A percentile compares a stretch with the other conserved stretches of the same genome.
Evolutionary conservation across 164 flowering plant genomes (phyloP).

Genomic region (Brasenia schreberi): DNA sequence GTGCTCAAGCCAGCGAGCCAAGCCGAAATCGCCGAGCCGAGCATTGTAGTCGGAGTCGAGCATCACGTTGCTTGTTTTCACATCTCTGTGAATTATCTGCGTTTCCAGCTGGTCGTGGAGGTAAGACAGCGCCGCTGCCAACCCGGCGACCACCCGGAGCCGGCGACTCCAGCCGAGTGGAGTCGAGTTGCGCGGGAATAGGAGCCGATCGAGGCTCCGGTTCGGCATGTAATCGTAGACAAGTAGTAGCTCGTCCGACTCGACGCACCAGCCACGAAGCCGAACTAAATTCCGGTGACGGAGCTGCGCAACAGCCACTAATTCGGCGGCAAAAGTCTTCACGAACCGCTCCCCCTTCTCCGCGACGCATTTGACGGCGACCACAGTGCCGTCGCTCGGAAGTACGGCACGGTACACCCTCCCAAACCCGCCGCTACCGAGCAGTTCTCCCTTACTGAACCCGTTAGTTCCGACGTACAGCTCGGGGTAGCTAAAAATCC

Average conservation of each 20-base stretch:
- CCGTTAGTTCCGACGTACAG: constrained; percentile 86
- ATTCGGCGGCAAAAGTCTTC: constrained; percentile 79
- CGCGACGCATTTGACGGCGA: constrained; percentile 78
- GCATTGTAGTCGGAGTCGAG: constrained; percentile 76
- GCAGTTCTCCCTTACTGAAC: constrained; percentile 46
- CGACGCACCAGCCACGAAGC: constrained; percentile 85
- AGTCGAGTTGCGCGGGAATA: constrained; percentile 24
- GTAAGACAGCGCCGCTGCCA: constrained; percentile 72
- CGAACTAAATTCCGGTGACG: constrained; percentile 86
- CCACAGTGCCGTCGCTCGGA: constrained; percentile 82
- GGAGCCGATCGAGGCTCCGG: constrained; percentile 71
- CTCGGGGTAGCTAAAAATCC: constrained; percentile 76
- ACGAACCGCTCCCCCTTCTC: constrained; percentile 66
- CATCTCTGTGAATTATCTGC: constrained; percentile 87
- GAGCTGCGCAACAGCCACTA: constrained; percentile 81
- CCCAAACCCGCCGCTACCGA: constrained; percentile 92
- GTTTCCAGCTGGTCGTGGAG: constrained; percentile 88
- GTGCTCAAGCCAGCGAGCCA: constrained; percentile 89
- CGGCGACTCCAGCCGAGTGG: constrained; percentile 51
- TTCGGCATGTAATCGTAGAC: constrained; percentile 96
- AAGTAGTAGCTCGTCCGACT: constrained; percentile 57
- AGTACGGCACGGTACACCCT: constrained; percentile 64
- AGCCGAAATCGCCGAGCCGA: constrained; percentile 86
- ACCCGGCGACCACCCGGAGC: constrained; percentile 39
- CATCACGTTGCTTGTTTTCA: constrained; percentile 94